Evolutionary conservation across 2,329 filamentous ascomycete species (phyloP), one percentile per base, ranked within the genome.

Genomic region (Leptographium galeiforme): DNA sequence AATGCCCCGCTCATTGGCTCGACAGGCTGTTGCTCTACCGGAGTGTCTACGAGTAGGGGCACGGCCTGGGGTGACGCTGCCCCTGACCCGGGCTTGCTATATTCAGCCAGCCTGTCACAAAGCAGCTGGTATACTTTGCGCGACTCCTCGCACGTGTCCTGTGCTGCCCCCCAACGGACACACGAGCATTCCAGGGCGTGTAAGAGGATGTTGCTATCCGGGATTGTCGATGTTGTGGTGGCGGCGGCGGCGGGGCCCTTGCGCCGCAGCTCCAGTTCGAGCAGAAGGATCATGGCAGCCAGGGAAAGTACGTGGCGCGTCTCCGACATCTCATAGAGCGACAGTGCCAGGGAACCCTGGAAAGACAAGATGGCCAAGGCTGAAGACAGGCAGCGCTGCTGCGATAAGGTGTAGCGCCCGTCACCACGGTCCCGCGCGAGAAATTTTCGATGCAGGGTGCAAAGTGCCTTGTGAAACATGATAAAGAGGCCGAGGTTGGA

Each of bases 211-310:
- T 11, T 19, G n/a, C 32, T 46, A n/a, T 38, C 18, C 10, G 41
- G 50, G 3, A 19, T 19, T 13, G 30, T 25, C 2, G 25, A 25
- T 25, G 25, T 5, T 25, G 25, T 25, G 25, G 25, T 5, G 25
- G 25, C 39, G 10, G 34, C 40, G 7, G 30, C 30, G 8, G 8
- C 40, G 16, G 49, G 39, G 10, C 2, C 11, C 40, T 52, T 16
- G n/a, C 50, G 50, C 32, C 50, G 16, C n/a, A 52, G 8, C n/a
- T 46, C 50, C 8, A 52, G 43, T 13, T 52, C 50, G 6, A 52
- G 30, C 6, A 52, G 30, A 18, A 52, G 18, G 25, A 46, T 30
- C 13, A 52, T 45, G 2, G 50, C 50, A 3, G 12, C 50, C 11
- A 52, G 43, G 11, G 38, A 32, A 2, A 52, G 18, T 10, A 52